Conservation (phyloP, 768 basidiomycete species). For the Baorangia bicolor region DNA sequence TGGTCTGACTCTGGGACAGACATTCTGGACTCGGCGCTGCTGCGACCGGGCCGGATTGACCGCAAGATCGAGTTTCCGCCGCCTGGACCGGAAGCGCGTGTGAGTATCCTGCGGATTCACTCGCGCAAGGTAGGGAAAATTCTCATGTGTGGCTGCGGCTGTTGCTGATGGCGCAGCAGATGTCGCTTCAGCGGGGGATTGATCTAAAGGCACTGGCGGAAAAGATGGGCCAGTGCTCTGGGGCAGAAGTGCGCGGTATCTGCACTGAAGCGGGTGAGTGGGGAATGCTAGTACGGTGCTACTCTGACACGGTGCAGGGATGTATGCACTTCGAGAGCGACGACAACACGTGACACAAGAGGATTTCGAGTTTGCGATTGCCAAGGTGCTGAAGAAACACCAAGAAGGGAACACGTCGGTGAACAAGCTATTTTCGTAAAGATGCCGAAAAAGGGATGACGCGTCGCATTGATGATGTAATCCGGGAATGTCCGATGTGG, state of each 20-base stretch:
- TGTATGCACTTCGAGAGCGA: conserved; percentile 95
- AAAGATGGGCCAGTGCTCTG: conserved; percentile 99
- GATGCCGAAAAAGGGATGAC: conserved; percentile 7
- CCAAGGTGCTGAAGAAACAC: conserved; percentile 97
- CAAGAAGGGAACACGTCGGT: conserved; percentile 92
- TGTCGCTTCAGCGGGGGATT: conserved; percentile 97
- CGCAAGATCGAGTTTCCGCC: conserved; percentile 99
- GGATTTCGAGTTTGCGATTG: conserved; percentile 98
- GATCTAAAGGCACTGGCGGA: conserved; percentile 94
- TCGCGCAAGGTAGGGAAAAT: conserved; percentile 71
- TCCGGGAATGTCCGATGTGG: conserved; percentile 11
- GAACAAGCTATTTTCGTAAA: conserved; percentile 82
- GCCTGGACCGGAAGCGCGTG: conserved; percentile 93
- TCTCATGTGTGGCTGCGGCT: not conserved
- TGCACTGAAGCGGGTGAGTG: conserved; percentile 90
- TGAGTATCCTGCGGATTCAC: conserved; percentile 96
- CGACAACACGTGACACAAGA: conserved; percentile 98
- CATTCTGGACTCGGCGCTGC: conserved; percentile 89
- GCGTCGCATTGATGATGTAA: conserved; percentile 17
- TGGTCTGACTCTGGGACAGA: conserved; percentile 44
- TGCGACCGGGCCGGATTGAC: conserved; percentile 95
- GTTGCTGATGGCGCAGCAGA: conserved; percentile 44
- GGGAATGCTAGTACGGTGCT: rapidly evolving
- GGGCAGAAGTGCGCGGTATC: conserved; percentile 96
- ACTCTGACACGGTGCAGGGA: conserved; percentile 49